Evolutionary conservation across 176 grass and related monocot species (phyloP), one percentile per base, ranked within the genome.

Genomic region (Bothriochloa decipiens): DNA sequence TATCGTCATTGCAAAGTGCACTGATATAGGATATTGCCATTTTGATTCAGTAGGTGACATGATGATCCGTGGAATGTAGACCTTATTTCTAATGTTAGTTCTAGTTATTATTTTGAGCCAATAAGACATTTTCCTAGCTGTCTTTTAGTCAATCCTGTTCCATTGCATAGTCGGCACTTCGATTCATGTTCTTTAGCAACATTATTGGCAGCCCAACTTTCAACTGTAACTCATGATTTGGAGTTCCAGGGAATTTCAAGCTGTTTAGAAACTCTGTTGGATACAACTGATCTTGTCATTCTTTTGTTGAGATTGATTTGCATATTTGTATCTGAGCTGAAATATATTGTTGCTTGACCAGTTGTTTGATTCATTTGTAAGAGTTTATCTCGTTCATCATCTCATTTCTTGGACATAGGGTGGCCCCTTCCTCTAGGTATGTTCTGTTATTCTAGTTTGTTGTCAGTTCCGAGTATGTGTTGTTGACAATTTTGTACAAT

Each of bases 191-290:
- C 5, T 47, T 7, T 14, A 57, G 41, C 10, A 68, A 22, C 79
- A 70, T 70, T 68, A 70, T 55, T 33, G 79, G 66, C 4, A 70
- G 11, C 0, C 79, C 65, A 8, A 81, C 79, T 81, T 81, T 81
- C 16, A 68, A 40, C 4, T 5, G 2, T 29, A 68, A 4, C 16
- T 68, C 41, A 49, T 81, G 78, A 14, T 68, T 68, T 17, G 64
- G 78, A 23, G 43, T 81, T 37, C 78, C 64, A 3, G 43, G 37
- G 42, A 52, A 74, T 43, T 45, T 84, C 55, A 74, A 13, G 73
- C 37, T 75, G 28, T 84, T 46, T 1, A 84, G 53, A 3, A 84
- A 84, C 4, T 84, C 41, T 35, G 15, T 43, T 45, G 68, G 70
- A 15, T 84, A 74, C 20, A 71, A 60, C 15, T 42, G 37, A 64